Conservation (phyloP, 805 yeast genomes). For the Tetrapisispora arboricola region DNA sequence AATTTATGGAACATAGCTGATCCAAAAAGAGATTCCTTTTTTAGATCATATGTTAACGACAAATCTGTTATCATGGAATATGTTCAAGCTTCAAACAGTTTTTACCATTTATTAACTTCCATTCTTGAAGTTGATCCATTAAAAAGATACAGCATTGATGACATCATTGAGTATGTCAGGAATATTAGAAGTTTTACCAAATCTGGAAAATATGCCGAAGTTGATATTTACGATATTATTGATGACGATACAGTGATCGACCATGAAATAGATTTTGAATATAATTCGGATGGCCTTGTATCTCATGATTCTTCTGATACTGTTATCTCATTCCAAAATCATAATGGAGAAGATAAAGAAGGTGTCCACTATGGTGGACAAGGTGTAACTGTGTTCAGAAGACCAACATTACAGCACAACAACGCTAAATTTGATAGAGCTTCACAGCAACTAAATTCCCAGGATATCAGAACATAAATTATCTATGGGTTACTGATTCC, state of each 20-base stretch:
- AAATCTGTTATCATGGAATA: conserved; percentile 50
- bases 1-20: conserved; percentile 88
- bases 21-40: conserved; percentile 48
- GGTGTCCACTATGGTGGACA: conserved; percentile 2
- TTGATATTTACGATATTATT: conserved; percentile 4
- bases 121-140: conserved; percentile 28
- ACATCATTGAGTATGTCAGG: conserved; percentile 17
- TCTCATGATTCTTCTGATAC: conserved; percentile 2
- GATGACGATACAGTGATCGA: conserved; percentile 1
- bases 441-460: background rate
- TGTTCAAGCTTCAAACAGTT: conserved; percentile 59
- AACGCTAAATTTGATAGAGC: background rate
- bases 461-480: background rate
- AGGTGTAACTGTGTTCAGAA: conserved; percentile 2
- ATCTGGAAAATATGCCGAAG: conserved; percentile 21
- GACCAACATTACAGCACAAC: conserved; percentile 1
- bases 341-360: background rate
- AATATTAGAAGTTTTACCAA: conserved; percentile 19
- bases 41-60: conserved; percentile 49
- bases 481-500: background rate
- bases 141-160: conserved; percentile 21
- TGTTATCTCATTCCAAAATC: background rate
- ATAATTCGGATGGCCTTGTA: background rate
- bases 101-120: conserved; percentile 40
- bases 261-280: background rate